These are phyloP conservation scores for Meyerozyma athensensis DNA, from an alignment of 1,139 yeast genomes.

Conservation along the genomic window DNA sequence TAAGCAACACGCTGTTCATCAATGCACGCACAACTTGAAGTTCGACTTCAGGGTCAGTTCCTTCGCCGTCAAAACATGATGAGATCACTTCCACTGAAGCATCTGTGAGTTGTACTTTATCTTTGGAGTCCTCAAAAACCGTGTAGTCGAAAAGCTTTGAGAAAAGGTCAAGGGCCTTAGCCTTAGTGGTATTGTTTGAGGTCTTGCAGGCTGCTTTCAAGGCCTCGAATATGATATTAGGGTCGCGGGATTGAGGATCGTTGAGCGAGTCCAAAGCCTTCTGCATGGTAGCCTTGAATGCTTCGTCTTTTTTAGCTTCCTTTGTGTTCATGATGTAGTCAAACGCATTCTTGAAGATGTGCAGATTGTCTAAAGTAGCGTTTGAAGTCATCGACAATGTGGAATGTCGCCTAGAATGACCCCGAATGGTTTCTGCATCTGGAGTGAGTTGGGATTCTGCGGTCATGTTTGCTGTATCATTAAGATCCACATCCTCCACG, in stretches of 20 bases:
- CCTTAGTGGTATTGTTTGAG: conserved; percentile 28
- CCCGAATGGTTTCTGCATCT: conserved; percentile 1
- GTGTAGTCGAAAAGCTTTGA: conserved; percentile 44
- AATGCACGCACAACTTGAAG: conserved; percentile 89
- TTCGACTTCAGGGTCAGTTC: conserved; percentile 84
- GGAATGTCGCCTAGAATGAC: conserved; percentile 19
- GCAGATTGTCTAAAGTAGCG: conserved; percentile 33
- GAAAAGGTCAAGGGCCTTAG: conserved; percentile 41
- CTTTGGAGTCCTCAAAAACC: conserved; percentile 33
- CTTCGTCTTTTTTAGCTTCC: conserved; percentile 39
- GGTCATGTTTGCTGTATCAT: background rate
- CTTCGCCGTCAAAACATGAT: conserved; percentile 85
- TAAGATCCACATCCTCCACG: background rate
- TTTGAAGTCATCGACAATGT: conserved; percentile 18
- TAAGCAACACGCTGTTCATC: conserved; percentile 76
- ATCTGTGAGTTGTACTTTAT: conserved; percentile 59
- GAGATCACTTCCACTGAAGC: conserved; percentile 83
- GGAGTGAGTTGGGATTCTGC: background rate
- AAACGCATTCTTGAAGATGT: conserved; percentile 37
- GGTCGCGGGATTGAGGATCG: conserved; percentile 24
- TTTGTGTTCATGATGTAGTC: conserved; percentile 31
- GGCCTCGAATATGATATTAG: conserved; percentile 36
- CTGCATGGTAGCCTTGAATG: conserved; percentile 27
- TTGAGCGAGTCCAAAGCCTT: conserved; percentile 35
- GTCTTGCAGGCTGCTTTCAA: conserved; percentile 38